A percentile compares a stretch with the other conserved stretches of the same genome.
These are phyloP conservation scores for Stachybotrys chartarum DNA, from an alignment of 2,329 filamentous ascomycete genomes.

Conservation along the genomic window DNA sequence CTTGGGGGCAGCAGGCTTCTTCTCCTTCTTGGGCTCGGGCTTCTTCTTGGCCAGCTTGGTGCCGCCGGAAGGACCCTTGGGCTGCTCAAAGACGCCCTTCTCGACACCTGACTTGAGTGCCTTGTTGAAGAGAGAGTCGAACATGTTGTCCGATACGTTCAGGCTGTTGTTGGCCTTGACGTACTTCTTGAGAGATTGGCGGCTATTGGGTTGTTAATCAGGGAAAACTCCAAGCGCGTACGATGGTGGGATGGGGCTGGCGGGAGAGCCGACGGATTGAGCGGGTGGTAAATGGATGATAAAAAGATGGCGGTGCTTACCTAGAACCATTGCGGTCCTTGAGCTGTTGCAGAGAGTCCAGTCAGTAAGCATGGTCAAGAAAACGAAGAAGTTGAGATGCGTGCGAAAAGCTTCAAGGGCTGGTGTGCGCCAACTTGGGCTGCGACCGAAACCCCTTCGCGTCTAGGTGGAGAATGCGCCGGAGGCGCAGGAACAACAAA, in stretches of 20 bases:
- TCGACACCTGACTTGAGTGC: slow-evolving; percentile 77
- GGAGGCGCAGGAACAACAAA: slow-evolving; percentile 20
- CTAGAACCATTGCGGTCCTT: slow-evolving; percentile 55
- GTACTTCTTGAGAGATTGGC: slow-evolving; percentile 56
- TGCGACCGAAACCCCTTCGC: slow-evolving; percentile 9
- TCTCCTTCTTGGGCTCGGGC: slow-evolving; percentile 29
- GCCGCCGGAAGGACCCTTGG: slow-evolving; percentile 84
- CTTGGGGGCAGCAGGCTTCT: slow-evolving; percentile 23
- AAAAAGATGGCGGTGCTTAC: slow-evolving; percentile 12
- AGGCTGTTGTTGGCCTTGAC: slow-evolving; percentile 48
- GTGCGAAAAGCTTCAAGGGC: slow-evolving; percentile 4
- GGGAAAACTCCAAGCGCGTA: neutral
- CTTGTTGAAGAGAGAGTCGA: slow-evolving; percentile 75
- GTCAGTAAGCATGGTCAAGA: slow-evolving; percentile 27
- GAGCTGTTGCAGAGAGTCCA: slow-evolving; percentile 35
- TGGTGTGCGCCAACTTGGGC: slow-evolving; percentile 13
- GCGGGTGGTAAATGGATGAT: neutral
- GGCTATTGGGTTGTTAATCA: slow-evolving; percentile 28
- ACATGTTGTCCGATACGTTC: slow-evolving; percentile 44
- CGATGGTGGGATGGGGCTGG: neutral
- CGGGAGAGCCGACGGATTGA: neutral
- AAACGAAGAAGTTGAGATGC: slow-evolving; percentile 4
- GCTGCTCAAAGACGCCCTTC: slow-evolving; percentile 79
- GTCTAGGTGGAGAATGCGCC: slow-evolving; percentile 25
- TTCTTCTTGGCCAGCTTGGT: slow-evolving; percentile 88